phyloP scores from a whole-genome alignment of 2,329 filamentous ascomycete genomes.

The Sporothrix euskadiensis region DNA sequence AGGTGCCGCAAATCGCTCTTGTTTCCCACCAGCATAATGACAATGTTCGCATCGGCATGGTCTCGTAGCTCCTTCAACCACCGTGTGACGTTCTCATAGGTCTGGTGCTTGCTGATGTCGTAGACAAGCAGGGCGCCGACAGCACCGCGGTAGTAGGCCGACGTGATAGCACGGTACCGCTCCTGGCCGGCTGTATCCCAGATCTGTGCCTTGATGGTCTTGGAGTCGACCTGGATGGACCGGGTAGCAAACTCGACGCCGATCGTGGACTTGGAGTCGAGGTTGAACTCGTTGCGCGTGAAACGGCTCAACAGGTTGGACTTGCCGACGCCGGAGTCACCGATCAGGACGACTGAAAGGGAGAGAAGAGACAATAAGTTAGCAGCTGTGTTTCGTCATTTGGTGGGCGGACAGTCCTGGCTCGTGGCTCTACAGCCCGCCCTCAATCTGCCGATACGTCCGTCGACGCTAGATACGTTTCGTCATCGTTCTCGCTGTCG shows the following conservation, averaged over 20 bases:
- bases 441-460: not conserved
- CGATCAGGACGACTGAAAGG: constrained; percentile 85
- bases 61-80: constrained; percentile 99
- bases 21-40: constrained; percentile 99
- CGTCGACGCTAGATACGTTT: not conserved
- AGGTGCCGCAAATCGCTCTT: constrained; percentile 99
- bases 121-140: constrained; percentile 97
- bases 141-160: constrained; percentile 96
- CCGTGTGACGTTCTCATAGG: constrained; percentile 97
- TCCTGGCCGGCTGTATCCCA: constrained; percentile 99
- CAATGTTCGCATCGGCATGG: constrained; percentile 97
- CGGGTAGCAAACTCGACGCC: constrained; percentile 98
- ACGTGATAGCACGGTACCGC: constrained; percentile 98
- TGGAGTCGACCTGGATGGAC: constrained; percentile 97
- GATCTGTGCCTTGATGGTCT: constrained; percentile 99
- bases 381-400: constrained; percentile 34
- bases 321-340: constrained; percentile 99
- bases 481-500: not conserved
- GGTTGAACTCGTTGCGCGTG: constrained; percentile 99
- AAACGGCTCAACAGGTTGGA: constrained; percentile 99
- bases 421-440: not conserved
- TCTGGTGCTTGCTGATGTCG: constrained; percentile 99
- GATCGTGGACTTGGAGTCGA: constrained; percentile 99
- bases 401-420: constrained; percentile 12
- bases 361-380: constrained; percentile 35